phyloP scores from a whole-genome alignment of 495 filamentous ascomycete species.

The Hyphodiscus hymeniophilus region DNA sequence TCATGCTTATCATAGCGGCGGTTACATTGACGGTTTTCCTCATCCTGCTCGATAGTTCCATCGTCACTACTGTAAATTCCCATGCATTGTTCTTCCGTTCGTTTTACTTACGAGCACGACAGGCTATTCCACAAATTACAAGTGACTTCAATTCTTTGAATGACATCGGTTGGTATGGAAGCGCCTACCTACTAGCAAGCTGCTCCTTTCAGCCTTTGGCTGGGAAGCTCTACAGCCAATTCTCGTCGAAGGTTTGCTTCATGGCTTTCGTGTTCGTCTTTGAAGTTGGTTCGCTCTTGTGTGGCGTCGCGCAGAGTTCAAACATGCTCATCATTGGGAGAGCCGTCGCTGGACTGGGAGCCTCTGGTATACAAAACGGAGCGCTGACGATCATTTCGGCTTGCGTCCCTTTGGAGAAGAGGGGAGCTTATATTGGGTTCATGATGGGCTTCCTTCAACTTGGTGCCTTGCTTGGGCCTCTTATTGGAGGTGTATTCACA shows the following conservation, averaged over 20 bases:
- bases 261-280: constrained; percentile 37
- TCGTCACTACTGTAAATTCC: constrained; percentile 37
- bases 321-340: constrained; percentile 47
- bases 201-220: constrained; percentile 36
- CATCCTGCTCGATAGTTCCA: constrained; percentile 42
- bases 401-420: constrained; percentile 37
- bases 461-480: constrained; percentile 37
- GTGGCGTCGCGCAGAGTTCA: constrained; percentile 43
- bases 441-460: constrained; percentile 34
- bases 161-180: constrained; percentile 48
- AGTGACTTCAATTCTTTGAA: constrained; percentile 33
- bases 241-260: constrained; percentile 35
- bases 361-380: constrained; percentile 43
- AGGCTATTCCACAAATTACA: constrained; percentile 34
- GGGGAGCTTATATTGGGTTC: constrained; percentile 55
- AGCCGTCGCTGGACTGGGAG: constrained; percentile 44
- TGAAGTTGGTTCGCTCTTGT: constrained; percentile 46
- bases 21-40: constrained; percentile 35
- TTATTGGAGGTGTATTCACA: constrained; percentile 57
- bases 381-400: constrained; percentile 41
- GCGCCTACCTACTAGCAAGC: constrained; percentile 36
- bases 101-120: constrained; percentile 26
- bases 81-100: constrained; percentile 21
- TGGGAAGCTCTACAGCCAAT: constrained; percentile 40
- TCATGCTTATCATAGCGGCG: constrained; percentile 19